A percentile compares a stretch with the other conserved stretches of the same genome.
Conservation (phyloP, 1,284 basidiomycete species). For the Sphaerobolus stellatus region DNA sequence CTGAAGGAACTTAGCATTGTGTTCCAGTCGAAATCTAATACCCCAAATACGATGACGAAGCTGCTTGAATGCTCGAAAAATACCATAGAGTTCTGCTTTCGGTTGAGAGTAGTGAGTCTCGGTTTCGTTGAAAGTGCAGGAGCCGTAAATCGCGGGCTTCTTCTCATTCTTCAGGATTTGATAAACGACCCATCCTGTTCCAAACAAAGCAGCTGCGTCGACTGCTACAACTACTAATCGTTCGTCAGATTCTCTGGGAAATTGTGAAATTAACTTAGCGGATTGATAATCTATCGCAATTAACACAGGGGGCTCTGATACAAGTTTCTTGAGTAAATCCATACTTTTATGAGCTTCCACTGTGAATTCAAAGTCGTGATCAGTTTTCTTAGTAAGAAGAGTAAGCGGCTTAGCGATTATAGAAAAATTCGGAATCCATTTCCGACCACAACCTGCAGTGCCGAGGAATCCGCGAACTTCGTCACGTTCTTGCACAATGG, state of each 20-base stretch:
- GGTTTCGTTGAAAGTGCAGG: conserved; percentile 34
- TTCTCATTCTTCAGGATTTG: conserved; percentile 26
- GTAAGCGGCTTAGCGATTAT: conserved; percentile 24
- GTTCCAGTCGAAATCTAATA: conserved; percentile 36
- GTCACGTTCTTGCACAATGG: conserved; percentile 18
- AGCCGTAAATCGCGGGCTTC: conserved; percentile 28
- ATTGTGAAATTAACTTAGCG: too few relatives aligned
- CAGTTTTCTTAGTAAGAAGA: conserved; percentile 28
- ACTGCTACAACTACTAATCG: conserved; percentile 31
- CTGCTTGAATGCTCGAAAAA: conserved; percentile 32
- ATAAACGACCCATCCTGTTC: conserved; percentile 32
- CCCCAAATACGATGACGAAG: conserved; percentile 30
- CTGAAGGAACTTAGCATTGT: conserved; percentile 40
- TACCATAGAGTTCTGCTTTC: conserved; percentile 42
- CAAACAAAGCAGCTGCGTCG: conserved; percentile 36
- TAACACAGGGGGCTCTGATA: conserved; percentile 23
- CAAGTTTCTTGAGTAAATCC: conserved; percentile 27
- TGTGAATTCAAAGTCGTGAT: conserved; percentile 26
- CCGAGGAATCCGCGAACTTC: conserved; percentile 31
- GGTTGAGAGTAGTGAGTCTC: conserved; percentile 41
- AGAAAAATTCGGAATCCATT: conserved; percentile 32
- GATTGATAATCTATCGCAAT: conserved; percentile 33
- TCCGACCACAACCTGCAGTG: conserved; percentile 22
- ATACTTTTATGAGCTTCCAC: conserved; percentile 20
- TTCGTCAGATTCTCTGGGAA: too few relatives aligned